Conservation (phyloP, 2,329 filamentous ascomycete genomes). For the Penicillium sp. region DNA sequence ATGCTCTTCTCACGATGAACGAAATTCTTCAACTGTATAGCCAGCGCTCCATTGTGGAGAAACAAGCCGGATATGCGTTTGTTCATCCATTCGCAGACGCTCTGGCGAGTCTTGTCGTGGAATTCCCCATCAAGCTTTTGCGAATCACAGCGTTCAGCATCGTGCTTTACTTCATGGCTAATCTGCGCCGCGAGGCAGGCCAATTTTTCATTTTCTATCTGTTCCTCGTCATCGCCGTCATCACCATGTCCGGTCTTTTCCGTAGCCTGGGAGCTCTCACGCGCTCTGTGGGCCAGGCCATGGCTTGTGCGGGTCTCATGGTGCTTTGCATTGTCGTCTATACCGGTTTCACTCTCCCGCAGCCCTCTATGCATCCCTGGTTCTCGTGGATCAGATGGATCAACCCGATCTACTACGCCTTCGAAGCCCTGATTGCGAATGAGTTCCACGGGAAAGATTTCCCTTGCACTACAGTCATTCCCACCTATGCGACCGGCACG, state of each 20-base stretch:
- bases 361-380: constrained; percentile 68
- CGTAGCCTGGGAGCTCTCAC: constrained; percentile 72
- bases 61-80: constrained; percentile 31
- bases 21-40: constrained; percentile 44
- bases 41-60: constrained; percentile 28
- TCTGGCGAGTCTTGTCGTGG: constrained; percentile 20
- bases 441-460: constrained; percentile 70
- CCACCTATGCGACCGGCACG: constrained; percentile 41
- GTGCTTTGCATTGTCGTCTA: constrained; percentile 46
- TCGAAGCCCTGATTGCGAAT: constrained; percentile 78
- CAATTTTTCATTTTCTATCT: constrained; percentile 85
- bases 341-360: constrained; percentile 46
- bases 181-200: constrained; percentile 68
- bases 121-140: constrained; percentile 69
- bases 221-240: constrained; percentile 65
- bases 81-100: constrained; percentile 27
- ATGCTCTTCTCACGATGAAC: constrained; percentile 62
- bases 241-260: constrained; percentile 76
- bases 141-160: constrained; percentile 74
- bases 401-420: constrained; percentile 74
- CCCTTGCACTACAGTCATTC: constrained; percentile 47
- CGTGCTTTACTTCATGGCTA: constrained; percentile 80
- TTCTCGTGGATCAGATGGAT: constrained; percentile 78
- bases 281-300: constrained; percentile 59
- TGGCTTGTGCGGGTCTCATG: constrained; percentile 54